Base-by-base conservation (phyloP, 1,139 yeast genomes). In the Casaregolazyma suthepensis region DNA sequence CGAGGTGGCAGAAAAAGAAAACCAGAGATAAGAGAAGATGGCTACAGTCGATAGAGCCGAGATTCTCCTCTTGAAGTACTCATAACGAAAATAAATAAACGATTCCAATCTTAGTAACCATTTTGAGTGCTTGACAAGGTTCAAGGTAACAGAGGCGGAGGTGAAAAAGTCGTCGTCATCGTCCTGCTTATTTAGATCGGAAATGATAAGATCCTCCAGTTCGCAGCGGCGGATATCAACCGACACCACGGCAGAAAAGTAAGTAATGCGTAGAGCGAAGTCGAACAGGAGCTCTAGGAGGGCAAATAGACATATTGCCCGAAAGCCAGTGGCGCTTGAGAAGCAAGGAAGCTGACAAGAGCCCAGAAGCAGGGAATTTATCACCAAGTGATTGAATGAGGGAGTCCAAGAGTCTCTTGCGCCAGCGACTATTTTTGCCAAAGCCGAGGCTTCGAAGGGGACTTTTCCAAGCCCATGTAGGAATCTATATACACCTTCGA, bases 151-250 rank as follows among this genome's bases (percentile, higher is more conserved):
- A 43, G 26, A 22, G 5, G 29, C 45, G 5, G 29, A 19, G 5
- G 12, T 10, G 18, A 9, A 9, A 10, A 23, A 45, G 18, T 15
- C 38, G 15, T 23, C 47, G 10, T 38, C 50, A 40, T 47, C 50
- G 17, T 15, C 17, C 17, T 35, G 40, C 5, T 7, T n/a, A 3
- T 35, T 35, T 12, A 49, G 26, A 15, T 43, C 52, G 31, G 48
- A 43, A 12, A 43, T 35, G 20, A 80, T 61, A 38, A 82, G 66
- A 56, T 83, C 88, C 10, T 79, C 78, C 19, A 85, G 72, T 61
- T 85, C 90, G 43, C 78, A 67, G 53, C 89, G 75, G 46, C 82
- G 77, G 48, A 84, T 71, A 68, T 88, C 96, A 46, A 87, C 78
- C 29, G 84, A 76, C 17, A 87, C 69, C 0, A 85, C 79, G 0